These are phyloP conservation scores for Camellia lanceoleosa DNA, from an alignment of 148 eudicot species.

Conservation along the genomic window DNA sequence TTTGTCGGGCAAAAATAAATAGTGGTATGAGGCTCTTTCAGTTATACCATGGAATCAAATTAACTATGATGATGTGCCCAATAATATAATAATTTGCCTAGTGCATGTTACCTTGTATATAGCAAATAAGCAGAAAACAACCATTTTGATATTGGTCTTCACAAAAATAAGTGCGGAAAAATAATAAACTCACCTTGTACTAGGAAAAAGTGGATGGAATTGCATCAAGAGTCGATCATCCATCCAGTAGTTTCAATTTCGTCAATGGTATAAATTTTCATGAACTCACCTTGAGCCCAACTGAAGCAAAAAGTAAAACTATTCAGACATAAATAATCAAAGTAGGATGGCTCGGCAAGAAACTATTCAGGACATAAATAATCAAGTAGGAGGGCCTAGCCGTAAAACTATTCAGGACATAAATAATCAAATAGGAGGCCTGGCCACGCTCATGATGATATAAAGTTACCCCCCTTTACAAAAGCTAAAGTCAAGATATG, in stretches of 20 bases:
- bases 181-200: slow-evolving; percentile 67
- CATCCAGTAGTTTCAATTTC: too few species aligned
- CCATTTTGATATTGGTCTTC: background rate
- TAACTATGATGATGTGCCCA: background rate
- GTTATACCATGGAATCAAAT: background rate
- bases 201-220: slow-evolving; percentile 56
- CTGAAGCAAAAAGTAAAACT: slow-evolving; percentile 26
- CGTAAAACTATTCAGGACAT: too few species aligned
- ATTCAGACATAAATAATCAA: background rate
- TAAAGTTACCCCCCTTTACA: too few species aligned
- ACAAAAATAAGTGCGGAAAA: background rate
- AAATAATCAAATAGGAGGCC: too few species aligned
- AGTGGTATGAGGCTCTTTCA: background rate
- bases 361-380: background rate
- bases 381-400: too few species aligned
- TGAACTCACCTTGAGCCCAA: slow-evolving; percentile 83
- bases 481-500: too few species aligned
- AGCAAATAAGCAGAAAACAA: background rate
- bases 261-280: slow-evolving; percentile 47
- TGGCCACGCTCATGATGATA: too few species aligned
- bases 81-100: background rate
- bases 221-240: slow-evolving; percentile 42
- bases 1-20: background rate
- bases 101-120: background rate
- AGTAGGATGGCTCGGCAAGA: background rate